Evolutionary conservation across 2,329 filamentous ascomycete species (phyloP), one percentile per base, ranked within the genome.

Genomic region (Ascochyta pisi): DNA sequence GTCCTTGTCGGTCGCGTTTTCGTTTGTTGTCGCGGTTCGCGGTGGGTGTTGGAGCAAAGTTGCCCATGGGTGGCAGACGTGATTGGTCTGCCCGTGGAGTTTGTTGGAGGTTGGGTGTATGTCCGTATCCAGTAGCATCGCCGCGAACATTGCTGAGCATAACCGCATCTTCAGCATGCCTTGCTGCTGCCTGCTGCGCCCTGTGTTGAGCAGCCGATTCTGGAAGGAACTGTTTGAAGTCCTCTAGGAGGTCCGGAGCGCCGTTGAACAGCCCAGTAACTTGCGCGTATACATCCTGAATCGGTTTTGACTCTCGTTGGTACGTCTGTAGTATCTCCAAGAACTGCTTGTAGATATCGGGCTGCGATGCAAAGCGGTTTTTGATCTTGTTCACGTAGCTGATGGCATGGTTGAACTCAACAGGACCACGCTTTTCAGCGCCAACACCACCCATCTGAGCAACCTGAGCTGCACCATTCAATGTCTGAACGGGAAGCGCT

Each of bases 301-400:
- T 99, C 0, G 95, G 96, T 73, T 98, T 98, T 49, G 95, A 96
- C 75, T 99, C 95, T 54, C 95, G 87, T 76, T 99, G 95, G 69
- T 99, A 99, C 2, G 95, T 99, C 77, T 99, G 95, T 41, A 99
- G 81, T 44, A 99, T 99, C 75, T 99, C 95, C 27, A 99, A 84
- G 72, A 99, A 99, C 73, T 99, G 94, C 76, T 99, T 99, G 81
- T 99, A 99, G 60, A 99, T 98, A 74, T 99, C 95, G 6, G 95
- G 95, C 63, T 96, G 93, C 69, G 93, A 89, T 67, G 96, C 89
- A 77, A 98, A 99, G 40, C 95, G 94, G 73, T 98, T 99, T 92
- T 99, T 99, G 70, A 99, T 99, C 79, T 99, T 99, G 74, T 99
- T 99, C 50, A 99, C 95, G 70, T 99, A 99, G 75, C 93, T 98